These are phyloP conservation scores for Inga laurina DNA, from an alignment of 306 rosid species.

Conservation along the genomic window DNA sequence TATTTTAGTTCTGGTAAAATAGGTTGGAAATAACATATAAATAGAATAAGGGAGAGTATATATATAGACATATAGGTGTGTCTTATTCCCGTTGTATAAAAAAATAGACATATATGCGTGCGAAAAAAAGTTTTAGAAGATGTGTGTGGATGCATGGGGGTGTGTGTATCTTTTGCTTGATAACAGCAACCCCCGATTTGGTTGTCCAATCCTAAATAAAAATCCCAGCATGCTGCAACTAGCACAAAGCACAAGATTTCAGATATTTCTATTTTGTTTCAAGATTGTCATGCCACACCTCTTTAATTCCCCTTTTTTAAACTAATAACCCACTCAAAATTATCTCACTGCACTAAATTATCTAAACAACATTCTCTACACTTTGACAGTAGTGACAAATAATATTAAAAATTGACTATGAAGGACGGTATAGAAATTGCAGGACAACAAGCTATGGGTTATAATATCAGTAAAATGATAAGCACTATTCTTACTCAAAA, in stretches of 20 bases:
- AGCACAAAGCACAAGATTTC: slow-evolving; percentile 5
- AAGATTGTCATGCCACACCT: not conserved
- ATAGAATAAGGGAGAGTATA: too few relatives aligned
- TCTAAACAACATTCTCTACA: not conserved
- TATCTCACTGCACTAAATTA: not conserved
- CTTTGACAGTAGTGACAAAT: not conserved
- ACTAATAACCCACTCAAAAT: not conserved
- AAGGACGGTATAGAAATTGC: not conserved
- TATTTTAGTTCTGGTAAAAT: too few relatives aligned
- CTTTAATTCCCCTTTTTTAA: not conserved
- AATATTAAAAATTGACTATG: not conserved
- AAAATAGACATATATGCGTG: too few relatives aligned
- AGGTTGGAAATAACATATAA: too few relatives aligned
- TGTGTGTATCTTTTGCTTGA: not conserved
- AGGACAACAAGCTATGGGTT: not conserved
- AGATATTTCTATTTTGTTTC: not conserved
- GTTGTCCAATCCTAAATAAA: not conserved
- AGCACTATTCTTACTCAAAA: too few relatives aligned
- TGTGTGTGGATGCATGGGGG: too few relatives aligned
- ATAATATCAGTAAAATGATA: not conserved
- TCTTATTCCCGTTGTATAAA: too few relatives aligned
- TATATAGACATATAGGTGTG: too few relatives aligned
- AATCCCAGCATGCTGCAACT: slow-evolving; percentile 2
- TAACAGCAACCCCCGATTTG: not conserved
- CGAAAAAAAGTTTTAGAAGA: too few relatives aligned